A percentile compares a stretch with the other conserved stretches of the same genome.
phyloP scores from a whole-genome alignment of 495 filamentous ascomycete genomes.

The Aspergillus olivimuriae region DNA sequence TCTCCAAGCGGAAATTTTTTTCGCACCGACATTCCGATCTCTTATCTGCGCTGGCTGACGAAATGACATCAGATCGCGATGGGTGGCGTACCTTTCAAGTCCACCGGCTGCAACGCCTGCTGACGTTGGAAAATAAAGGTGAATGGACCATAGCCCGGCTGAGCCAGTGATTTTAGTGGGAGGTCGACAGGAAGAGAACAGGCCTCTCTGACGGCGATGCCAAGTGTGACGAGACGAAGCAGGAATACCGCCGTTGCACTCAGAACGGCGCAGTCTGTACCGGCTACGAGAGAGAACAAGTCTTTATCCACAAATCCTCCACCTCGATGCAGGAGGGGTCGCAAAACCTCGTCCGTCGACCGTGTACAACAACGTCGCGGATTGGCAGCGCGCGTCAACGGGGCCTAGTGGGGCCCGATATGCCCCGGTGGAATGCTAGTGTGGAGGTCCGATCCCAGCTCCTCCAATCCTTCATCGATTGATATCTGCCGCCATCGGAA shows the following conservation, averaged over 20 bases:
- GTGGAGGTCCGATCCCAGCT: slow-evolving; percentile 11
- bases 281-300: slow-evolving; percentile 16
- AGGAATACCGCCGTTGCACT: slow-evolving; percentile 20
- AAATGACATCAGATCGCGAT: slow-evolving; percentile 9
- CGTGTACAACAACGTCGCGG: not conserved
- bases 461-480: slow-evolving; percentile 13
- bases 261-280: slow-evolving; percentile 23
- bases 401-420: slow-evolving; percentile 2
- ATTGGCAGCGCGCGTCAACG: not conserved
- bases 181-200: not conserved
- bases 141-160: not conserved
- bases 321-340: not conserved
- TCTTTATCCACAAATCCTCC: slow-evolving; percentile 14
- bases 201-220: slow-evolving; percentile 6
- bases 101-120: slow-evolving; percentile 22
- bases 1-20: too few relatives aligned
- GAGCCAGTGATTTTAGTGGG: too few relatives aligned
- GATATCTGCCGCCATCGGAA: slow-evolving; percentile 4
- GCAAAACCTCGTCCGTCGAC: slow-evolving; percentile 5
- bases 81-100: slow-evolving; percentile 20
- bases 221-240: slow-evolving; percentile 24
- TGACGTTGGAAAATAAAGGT: slow-evolving; percentile 19
- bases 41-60: too few relatives aligned
- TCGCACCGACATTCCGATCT: too few relatives aligned
- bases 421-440: slow-evolving; percentile 15